Evolutionary conservation across 2,329 filamentous ascomycete genomes (phyloP).

Genomic region (Coniochaeta prunicola): DNA sequence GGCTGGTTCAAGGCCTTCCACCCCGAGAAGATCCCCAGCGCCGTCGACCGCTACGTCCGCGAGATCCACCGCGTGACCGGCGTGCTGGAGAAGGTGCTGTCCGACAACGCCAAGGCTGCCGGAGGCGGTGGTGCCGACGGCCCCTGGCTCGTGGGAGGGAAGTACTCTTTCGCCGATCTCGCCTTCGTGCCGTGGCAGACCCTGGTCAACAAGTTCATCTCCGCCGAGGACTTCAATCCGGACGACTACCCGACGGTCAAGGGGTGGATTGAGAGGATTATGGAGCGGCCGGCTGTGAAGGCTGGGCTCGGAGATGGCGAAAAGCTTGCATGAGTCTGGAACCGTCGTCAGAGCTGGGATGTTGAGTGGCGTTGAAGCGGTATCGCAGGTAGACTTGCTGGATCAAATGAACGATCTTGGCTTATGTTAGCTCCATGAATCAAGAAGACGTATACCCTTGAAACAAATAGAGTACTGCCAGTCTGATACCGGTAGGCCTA

Average conservation of each 20-base stretch:
- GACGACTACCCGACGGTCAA: neutral
- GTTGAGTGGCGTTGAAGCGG: too few species aligned
- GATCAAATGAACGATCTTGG: too few species aligned
- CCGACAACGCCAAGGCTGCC: neutral
- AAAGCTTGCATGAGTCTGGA: too few species aligned
- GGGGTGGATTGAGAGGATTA: neutral
- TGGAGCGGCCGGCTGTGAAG: neutral
- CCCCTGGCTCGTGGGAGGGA: neutral
- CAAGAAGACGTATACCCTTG: too few species aligned
- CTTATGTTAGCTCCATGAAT: too few species aligned
- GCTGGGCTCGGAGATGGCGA: too few species aligned
- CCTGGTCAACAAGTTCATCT: neutral
- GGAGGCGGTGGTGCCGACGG: neutral
- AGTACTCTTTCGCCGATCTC: neutral
- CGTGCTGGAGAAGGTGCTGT: constrained; percentile 3
- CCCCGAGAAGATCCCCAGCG: constrained; percentile 8
- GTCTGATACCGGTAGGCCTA: too few species aligned
- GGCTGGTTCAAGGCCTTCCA: constrained; percentile 28
- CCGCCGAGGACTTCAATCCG: neutral
- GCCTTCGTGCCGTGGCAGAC: neutral
- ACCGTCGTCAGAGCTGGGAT: too few species aligned
- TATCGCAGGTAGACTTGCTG: too few species aligned
- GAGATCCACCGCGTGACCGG: constrained; percentile 14
- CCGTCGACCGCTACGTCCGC: constrained; percentile 13
- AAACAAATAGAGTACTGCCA: too few species aligned